Evolutionary conservation across 164 flowering plant genomes (phyloP), one percentile per base, ranked within the genome.

Genomic region (Liriodendron chinense): DNA sequence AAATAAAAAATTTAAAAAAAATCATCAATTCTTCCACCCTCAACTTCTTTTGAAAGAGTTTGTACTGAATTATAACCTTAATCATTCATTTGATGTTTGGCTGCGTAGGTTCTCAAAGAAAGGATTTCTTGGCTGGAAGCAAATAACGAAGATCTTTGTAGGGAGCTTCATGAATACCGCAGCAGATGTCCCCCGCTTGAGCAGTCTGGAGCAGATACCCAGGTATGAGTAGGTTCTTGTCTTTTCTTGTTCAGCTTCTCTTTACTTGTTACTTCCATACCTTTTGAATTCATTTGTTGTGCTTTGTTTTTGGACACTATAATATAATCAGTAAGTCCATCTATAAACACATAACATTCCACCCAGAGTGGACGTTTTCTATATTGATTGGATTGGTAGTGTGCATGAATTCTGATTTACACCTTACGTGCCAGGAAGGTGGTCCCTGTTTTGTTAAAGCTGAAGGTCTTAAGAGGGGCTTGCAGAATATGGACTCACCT

Each of bases 61-160:
- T 9, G 47, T 16, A 48, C 59, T 20, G 56, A 48, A 21, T 68
- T 26, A 7, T 71, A 48, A 4, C 28, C 34, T 71, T 22, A 9
- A 48, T 48, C 43, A 66, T 13, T 63, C 18, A 14, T 71, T 50
- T 53, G 21, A 26, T 63, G 47, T 73, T 21, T 65, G 47, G 20
- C 59, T 76, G 16, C 80, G 67, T 75, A 96, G 98, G 90, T 85
- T 79, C 90, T 96, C 71, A 94, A 89, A 80, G 96, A 94, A 77
- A 90, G 91, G 82, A 87, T 96, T 83, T 81, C 97, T 78, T 92
- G 94, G 97, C 98, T 96, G 79, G 98, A 96, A 87, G 87, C 94
- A 76, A 83, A 91, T 59, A 96, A 96, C 84, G 92, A 87, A 82
- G 92, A 91, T 78, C 93, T 96, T 28, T 88, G 87, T 70, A 90